Percentiles rank a stretch among this genome's conserved stretches.
phyloP scores from a whole-genome alignment of 176 grass and related monocot species.

The Phragmites australis region DNA sequence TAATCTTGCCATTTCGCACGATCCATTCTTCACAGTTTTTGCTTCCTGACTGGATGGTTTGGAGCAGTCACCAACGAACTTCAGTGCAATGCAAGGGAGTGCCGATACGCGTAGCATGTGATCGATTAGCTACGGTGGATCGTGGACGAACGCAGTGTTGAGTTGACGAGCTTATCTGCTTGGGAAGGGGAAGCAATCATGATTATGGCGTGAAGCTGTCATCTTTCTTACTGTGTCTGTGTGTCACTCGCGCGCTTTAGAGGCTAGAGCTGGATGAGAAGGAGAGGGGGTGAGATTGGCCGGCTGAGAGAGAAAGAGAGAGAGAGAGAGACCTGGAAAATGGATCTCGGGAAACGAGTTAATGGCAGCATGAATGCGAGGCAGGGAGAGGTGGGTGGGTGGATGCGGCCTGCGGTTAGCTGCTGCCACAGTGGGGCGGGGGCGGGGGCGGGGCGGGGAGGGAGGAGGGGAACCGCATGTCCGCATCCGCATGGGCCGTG shows the following conservation, averaged over 20 bases:
- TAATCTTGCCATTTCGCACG: not conserved
- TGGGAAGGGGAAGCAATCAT: not conserved
- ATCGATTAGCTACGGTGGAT: not conserved
- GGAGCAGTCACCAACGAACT: not conserved
- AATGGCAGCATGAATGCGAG: slow-evolving; percentile 46
- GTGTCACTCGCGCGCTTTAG: not conserved
- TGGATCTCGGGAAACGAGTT: not conserved
- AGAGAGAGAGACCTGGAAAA: not conserved
- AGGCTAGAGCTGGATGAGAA: slow-evolving; percentile 29
- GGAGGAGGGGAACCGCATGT: too few species aligned
- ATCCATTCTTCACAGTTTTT: too few species aligned
- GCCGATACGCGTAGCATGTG: not conserved
- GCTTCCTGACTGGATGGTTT: too few species aligned
- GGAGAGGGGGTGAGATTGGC: not conserved
- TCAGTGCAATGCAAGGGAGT: not conserved
- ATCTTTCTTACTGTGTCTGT: not conserved
- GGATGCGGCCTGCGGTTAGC: slow-evolving; percentile 2
- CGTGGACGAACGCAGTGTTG: not conserved
- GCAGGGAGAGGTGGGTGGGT: not conserved
- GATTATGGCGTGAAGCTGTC: not conserved
- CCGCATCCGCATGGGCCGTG: not conserved
- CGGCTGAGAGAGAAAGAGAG: too few species aligned
- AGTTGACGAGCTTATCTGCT: not conserved
- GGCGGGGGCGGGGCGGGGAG: too few species aligned
- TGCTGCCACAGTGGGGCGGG: not conserved